Evolutionary conservation across 176 grass and related monocot genomes (phyloP), one percentile per base, ranked within the genome.

Genomic region (Pontederia paniculata): DNA sequence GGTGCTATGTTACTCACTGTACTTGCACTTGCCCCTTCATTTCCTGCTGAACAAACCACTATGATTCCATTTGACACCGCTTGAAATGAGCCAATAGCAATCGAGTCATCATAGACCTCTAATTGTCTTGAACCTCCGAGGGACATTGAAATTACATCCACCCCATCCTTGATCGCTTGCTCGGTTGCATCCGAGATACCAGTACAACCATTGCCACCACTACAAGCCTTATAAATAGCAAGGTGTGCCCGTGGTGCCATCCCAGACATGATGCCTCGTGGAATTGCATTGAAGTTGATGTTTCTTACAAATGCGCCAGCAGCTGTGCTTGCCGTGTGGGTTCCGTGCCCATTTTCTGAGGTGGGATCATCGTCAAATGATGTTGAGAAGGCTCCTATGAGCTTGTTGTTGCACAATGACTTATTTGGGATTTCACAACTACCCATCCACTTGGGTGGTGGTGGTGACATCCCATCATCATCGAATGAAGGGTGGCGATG

Each of bases 1-100:
- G 82, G 82, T 19, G 72, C 76, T n/a, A 80, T 77, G 50, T 81
- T 85, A 21, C 71, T 62, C 52, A 85, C 5, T 16, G 76, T 69
- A 21, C 49, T 62, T 17, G 56, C 14, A 8, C 1, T 0, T 76
- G 82, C 0, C 10, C 20, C 20, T 16, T 22, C 31, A 19, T 45
- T 45, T n/a, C 84, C 84, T 0, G 70, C 84, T 20, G 84, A 74
- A 68, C 75, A 83, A 12, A 77, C 69, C 0, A 88, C 79, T 31
- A 68, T 8, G 67, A 88, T 11, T 47, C 79, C 84, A 17, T 42
- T 88, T 9, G 76, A 25, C 18, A 64, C 16, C 2, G 68, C 71
- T 14, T 58, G 63, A 17, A 83, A 83, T 17, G 79, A 57, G 50
- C 67, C 79, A 28, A 88, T 83, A 18, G 79, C 75, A 42, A 79